A percentile compares a stretch with the other conserved stretches of the same genome.
phyloP scores from a whole-genome alignment of 345 rosid genomes.

The Acer negundo region DNA sequence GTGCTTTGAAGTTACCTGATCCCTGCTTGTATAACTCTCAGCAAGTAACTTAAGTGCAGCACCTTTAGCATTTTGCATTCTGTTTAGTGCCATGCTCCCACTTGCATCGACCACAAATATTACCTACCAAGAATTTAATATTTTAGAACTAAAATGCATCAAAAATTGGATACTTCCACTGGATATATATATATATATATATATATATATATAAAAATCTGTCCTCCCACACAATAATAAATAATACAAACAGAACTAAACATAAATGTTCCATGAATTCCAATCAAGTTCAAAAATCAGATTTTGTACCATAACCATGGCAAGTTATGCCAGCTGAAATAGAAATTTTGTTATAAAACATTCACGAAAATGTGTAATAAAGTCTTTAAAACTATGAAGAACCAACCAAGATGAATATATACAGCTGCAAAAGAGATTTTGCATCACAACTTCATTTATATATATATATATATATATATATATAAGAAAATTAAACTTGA shows the following conservation, averaged over 20 bases:
- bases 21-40: constrained; percentile 99
- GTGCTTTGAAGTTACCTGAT: constrained; percentile 63
- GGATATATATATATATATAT: not conserved
- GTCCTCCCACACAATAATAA: not conserved
- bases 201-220: too few species aligned
- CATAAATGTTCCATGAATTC: not conserved
- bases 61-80: constrained; percentile 99
- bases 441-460: not conserved
- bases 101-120: constrained; percentile 97
- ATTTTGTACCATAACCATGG: constrained; percentile 1
- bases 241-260: constrained; percentile 5
- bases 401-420: not conserved
- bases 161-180: not conserved
- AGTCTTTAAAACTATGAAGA: not conserved
- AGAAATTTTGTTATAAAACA: not conserved
- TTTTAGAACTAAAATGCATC: constrained; percentile 16
- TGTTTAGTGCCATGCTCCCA: constrained; percentile 98
- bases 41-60: constrained; percentile 93
- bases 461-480: too few species aligned
- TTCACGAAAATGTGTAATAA: not conserved
- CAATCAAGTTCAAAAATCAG: not conserved
- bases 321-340: constrained; percentile 12
- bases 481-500: not conserved
- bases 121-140: constrained; percentile 55
- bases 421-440: not conserved